Conservation (phyloP, 805 yeast species). For the Ogataea nakhonphanomensis region DNA sequence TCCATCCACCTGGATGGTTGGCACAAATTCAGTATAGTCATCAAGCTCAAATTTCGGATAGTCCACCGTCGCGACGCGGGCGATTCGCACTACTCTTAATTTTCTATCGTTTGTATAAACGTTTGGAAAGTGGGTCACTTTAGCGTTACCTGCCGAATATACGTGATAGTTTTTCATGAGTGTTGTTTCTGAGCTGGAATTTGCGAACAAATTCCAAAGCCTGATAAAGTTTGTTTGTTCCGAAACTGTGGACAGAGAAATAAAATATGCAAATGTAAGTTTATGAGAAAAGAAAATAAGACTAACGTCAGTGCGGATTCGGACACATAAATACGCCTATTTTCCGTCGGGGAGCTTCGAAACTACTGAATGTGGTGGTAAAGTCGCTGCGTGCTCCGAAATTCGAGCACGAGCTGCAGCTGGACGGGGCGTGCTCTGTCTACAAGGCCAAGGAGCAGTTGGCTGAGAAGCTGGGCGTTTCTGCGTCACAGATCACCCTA, state of each 20-base stretch:
- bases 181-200: conserved; percentile 37
- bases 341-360: conserved; percentile 31
- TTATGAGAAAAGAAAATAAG: neutral
- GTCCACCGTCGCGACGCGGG: conserved; percentile 43
- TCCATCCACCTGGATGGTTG: conserved; percentile 38
- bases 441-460: conserved; percentile 39
- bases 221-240: conserved; percentile 45
- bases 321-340: conserved; percentile 26
- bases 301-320: conserved; percentile 7
- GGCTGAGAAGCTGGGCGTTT: conserved; percentile 27
- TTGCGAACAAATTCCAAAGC: conserved; percentile 46
- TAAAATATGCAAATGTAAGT: conserved; percentile 14
- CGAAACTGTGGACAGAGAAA: conserved; percentile 16
- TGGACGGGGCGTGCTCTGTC: conserved; percentile 25
- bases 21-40: conserved; percentile 28
- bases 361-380: conserved; percentile 35
- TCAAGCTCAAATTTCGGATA: conserved; percentile 60
- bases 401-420: conserved; percentile 36
- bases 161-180: conserved; percentile 61
- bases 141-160: conserved; percentile 33
- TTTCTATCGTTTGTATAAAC: conserved; percentile 35
- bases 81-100: conserved; percentile 64
- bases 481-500: conserved; percentile 40
- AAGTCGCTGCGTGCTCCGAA: conserved; percentile 76
- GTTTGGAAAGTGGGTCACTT: conserved; percentile 68